phyloP scores from a whole-genome alignment of 306 rosid genomes.

The Pyrus bretschneideri region DNA sequence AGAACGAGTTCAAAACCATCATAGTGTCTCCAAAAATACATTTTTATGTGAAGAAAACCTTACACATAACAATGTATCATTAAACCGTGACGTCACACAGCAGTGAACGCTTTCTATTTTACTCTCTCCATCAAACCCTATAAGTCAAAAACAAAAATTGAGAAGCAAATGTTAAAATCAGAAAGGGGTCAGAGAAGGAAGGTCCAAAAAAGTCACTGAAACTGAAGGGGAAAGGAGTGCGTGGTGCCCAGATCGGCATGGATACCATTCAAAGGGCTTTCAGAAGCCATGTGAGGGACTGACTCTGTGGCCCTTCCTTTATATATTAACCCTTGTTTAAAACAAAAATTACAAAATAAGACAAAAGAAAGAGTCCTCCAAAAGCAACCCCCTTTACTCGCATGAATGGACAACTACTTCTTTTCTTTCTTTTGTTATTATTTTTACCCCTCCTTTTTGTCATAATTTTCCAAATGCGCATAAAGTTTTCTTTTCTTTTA shows the following conservation, averaged over 20 bases:
- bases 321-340: slow-evolving; percentile 8
- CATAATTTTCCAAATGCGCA: not conserved
- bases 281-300: slow-evolving; percentile 43
- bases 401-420: not conserved
- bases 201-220: not conserved
- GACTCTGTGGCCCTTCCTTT: slow-evolving; percentile 14
- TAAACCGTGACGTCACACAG: no score
- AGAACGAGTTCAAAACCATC: no score
- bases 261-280: slow-evolving; percentile 21
- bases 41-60: no score
- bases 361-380: slow-evolving; percentile 32
- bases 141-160: not conserved
- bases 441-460: not conserved
- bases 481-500: not conserved
- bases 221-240: slow-evolving; percentile 18
- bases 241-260: slow-evolving; percentile 14
- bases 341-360: slow-evolving; percentile 30
- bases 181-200: not conserved
- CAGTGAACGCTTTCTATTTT: no score
- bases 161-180: not conserved
- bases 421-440: not conserved
- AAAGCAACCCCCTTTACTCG: slow-evolving; percentile 26
- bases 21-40: no score
- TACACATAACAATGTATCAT: no score
- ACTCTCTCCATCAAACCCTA: not conserved